Conservation (phyloP, 164 flowering plant genomes). For the Aristolochia californica region DNA sequence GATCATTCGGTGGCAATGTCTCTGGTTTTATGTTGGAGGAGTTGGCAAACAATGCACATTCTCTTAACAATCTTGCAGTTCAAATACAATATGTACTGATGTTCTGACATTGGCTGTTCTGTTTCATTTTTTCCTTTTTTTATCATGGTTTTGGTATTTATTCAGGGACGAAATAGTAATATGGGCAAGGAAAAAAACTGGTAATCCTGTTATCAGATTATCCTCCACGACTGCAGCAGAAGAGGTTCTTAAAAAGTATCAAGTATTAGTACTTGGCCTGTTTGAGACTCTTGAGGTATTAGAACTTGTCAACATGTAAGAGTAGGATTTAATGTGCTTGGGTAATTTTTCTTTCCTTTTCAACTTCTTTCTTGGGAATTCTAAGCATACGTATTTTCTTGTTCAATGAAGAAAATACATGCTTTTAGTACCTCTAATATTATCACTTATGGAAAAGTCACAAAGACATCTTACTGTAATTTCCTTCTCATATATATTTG, state of each 20-base stretch:
- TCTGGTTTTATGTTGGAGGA: neutral
- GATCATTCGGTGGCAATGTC: neutral
- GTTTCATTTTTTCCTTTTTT: neutral
- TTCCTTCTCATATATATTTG: too few species aligned
- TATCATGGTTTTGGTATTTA: slow-evolving; percentile 2
- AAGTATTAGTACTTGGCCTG: slow-evolving; percentile 44
- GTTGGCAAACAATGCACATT: neutral
- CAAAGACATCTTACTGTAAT: too few species aligned
- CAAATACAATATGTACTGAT: neutral
- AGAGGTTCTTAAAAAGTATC: slow-evolving; percentile 45
- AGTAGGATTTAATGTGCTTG: neutral
- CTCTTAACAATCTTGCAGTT: neutral
- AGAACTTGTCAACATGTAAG: neutral
- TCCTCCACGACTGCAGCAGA: slow-evolving; percentile 44
- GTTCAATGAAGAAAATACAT: too few species aligned
- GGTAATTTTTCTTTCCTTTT: neutral
- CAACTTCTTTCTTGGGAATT: neutral
- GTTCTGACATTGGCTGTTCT: too few species aligned
- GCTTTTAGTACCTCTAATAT: too few species aligned
- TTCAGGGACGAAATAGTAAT: slow-evolving; percentile 77
- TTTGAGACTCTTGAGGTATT: slow-evolving; percentile 77
- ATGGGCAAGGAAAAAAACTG: slow-evolving; percentile 86
- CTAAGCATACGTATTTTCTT: too few species aligned
- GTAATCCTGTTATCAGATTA: slow-evolving; percentile 58
- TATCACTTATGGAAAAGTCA: too few species aligned